Percentiles rank a stretch among this genome's conserved stretches.
phyloP scores from a whole-genome alignment of 2,329 filamentous ascomycete species.

The Daldinia sp. region DNA sequence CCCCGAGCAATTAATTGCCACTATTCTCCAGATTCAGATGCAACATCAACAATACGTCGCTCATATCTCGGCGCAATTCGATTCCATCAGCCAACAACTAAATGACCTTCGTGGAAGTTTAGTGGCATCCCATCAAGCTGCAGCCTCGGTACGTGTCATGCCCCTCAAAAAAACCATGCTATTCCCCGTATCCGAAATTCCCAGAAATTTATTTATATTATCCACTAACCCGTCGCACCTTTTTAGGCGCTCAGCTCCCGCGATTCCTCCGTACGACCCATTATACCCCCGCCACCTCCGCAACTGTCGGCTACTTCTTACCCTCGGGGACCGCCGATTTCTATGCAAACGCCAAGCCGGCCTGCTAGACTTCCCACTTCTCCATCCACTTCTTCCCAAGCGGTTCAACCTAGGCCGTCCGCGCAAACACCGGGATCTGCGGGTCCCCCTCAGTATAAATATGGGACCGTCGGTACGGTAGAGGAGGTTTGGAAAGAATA shows the following conservation, averaged over 20 bases:
- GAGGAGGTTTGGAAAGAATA: slow-evolving; percentile 51
- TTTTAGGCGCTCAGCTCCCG: slow-evolving; percentile 39
- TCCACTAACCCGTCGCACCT: slow-evolving; percentile 29
- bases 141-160: slow-evolving; percentile 44
- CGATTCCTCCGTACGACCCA: slow-evolving; percentile 38
- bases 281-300: slow-evolving; percentile 39
- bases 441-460: slow-evolving; percentile 48
- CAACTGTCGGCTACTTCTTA: slow-evolving; percentile 39
- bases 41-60: slow-evolving; percentile 48
- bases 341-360: slow-evolving; percentile 43
- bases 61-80: slow-evolving; percentile 47
- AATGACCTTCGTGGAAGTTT: slow-evolving; percentile 47
- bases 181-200: not conserved
- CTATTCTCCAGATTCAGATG: slow-evolving; percentile 48
- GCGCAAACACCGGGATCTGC: slow-evolving; percentile 43
- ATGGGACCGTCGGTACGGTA: slow-evolving; percentile 48
- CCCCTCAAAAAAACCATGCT: not conserved
- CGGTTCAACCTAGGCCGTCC: slow-evolving; percentile 39
- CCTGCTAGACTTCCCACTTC: slow-evolving; percentile 42
- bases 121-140: slow-evolving; percentile 45
- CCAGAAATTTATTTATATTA: slow-evolving; percentile 1
- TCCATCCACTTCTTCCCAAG: slow-evolving; percentile 40
- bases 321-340: slow-evolving; percentile 38
- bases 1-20: slow-evolving; percentile 48
- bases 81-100: slow-evolving; percentile 47